Conservation (phyloP, 1,284 basidiomycete species). For the Pyrrhoderma noxium region DNA sequence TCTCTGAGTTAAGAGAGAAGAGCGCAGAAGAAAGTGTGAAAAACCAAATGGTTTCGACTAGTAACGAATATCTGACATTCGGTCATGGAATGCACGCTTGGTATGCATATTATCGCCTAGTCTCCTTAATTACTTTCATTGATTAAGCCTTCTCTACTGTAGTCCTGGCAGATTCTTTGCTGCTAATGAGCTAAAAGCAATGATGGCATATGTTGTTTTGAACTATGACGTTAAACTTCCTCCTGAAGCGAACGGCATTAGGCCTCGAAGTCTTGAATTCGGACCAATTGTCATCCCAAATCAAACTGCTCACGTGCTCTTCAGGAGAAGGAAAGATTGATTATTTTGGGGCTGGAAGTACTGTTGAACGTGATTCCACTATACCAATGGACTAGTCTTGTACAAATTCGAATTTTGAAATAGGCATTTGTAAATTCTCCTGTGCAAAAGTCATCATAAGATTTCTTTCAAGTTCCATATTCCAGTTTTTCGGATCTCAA, state of each 20-base stretch:
- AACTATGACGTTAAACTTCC: slow-evolving; percentile 20
- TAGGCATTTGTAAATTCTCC: too few species aligned
- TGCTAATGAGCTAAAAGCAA: slow-evolving; percentile 16
- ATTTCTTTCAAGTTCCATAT: too few species aligned
- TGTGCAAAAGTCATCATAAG: too few species aligned
- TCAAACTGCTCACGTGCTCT: slow-evolving; percentile 17
- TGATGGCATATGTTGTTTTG: slow-evolving; percentile 17
- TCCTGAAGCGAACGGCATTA: slow-evolving; percentile 24
- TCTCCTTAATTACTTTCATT: not conserved
- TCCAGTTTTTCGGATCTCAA: too few species aligned
- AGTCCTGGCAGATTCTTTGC: slow-evolving; percentile 23
- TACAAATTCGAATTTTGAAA: too few species aligned
- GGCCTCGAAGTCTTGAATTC: not conserved
- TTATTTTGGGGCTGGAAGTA: too few species aligned
- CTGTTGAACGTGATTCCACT: too few species aligned
- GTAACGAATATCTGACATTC: slow-evolving; percentile 24
- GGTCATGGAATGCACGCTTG: slow-evolving; percentile 27
- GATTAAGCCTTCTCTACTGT: not conserved
- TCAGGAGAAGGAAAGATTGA: slow-evolving; percentile 14
- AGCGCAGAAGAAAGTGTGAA: slow-evolving; percentile 17
- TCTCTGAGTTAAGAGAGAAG: slow-evolving; percentile 31
- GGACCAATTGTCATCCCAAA: slow-evolving; percentile 7
- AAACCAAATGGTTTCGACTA: slow-evolving; percentile 23
- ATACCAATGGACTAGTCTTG: too few species aligned
- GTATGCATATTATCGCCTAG: slow-evolving; percentile 19